Percentiles rank a stretch among this genome's conserved stretches.
Conservation (phyloP, 1,284 basidiomycete species). For the Neonothopanus nambi region DNA sequence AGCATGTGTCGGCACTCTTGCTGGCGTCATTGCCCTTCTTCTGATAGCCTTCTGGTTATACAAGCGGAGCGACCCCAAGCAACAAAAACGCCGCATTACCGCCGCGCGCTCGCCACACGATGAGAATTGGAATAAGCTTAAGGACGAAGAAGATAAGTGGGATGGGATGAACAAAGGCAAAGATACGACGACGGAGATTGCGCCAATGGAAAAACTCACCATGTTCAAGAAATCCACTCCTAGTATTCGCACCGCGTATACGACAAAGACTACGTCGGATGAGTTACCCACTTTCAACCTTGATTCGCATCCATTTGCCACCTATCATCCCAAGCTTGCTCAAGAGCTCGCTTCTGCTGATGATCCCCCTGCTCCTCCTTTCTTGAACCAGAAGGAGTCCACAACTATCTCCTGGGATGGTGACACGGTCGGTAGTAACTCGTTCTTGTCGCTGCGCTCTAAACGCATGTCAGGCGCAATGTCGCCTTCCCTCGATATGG, state of each 20-base stretch:
- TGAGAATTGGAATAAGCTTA: conserved; percentile 41
- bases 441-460: conserved; percentile 49
- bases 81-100: conserved; percentile 5
- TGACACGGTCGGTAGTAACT: conserved; percentile 47
- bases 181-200: conserved; percentile 23
- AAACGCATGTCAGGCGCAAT: conserved; percentile 38
- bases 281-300: conserved; percentile 37
- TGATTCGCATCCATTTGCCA: conserved; percentile 41
- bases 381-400: conserved; percentile 38
- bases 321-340: conserved; percentile 56
- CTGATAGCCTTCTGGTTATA: conserved; percentile 49
- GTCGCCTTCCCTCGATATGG: conserved; percentile 52
- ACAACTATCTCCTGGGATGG: conserved; percentile 56
- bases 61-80: conserved; percentile 38
- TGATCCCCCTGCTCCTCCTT: conserved; percentile 42
- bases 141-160: conserved; percentile 45
- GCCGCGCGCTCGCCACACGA: conserved; percentile 11
- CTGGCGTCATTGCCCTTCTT: conserved; percentile 44
- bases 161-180: conserved; percentile 36
- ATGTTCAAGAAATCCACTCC: conserved; percentile 69
- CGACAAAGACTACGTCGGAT: conserved; percentile 39
- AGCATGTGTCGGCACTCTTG: conserved; percentile 51
- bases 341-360: conserved; percentile 44
- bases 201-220: conserved; percentile 53
- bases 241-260: conserved; percentile 53